These are phyloP conservation scores for Thalassiosira pacifica DNA, from an alignment of 352 stramenopile species.

Conservation along the genomic window DNA sequence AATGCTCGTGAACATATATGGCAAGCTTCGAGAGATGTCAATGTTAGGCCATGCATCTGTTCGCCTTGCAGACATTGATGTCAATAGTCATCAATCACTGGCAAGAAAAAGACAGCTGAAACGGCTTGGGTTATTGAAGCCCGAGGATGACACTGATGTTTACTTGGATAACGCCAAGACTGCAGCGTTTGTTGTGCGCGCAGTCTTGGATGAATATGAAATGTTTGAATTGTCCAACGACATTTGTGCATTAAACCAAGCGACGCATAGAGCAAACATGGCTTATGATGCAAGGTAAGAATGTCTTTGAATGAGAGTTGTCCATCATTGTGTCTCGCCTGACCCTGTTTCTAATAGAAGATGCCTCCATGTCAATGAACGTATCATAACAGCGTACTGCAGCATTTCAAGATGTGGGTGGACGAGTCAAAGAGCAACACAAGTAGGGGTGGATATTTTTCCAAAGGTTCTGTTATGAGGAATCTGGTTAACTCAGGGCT, in stretches of 20 bases:
- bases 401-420: constrained; percentile 35
- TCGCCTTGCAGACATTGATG: constrained; percentile 37
- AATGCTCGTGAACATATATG: constrained; percentile 38
- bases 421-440: constrained; percentile 30
- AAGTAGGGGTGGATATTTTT: constrained; percentile 20
- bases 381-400: no score
- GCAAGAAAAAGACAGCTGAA: constrained; percentile 19
- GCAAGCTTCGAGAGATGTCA: constrained; percentile 29
- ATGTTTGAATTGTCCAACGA: constrained; percentile 24
- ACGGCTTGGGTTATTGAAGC: constrained; percentile 6
- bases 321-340: no score
- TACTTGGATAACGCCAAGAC: constrained; percentile 33
- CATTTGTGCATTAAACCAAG: neutral
- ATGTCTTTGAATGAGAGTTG: no score
- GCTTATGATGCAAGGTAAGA: constrained; percentile 28
- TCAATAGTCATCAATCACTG: constrained; percentile 33
- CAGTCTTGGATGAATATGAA: constrained; percentile 37
- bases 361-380: no score
- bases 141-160: neutral
- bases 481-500: constrained; percentile 14
- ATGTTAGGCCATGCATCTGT: constrained; percentile 35
- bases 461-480: constrained; percentile 37
- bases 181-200: neutral
- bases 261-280: constrained; percentile 1
- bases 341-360: no score